Conservation (phyloP, 441 rosid species). For the Bruguiera hainesii region DNA sequence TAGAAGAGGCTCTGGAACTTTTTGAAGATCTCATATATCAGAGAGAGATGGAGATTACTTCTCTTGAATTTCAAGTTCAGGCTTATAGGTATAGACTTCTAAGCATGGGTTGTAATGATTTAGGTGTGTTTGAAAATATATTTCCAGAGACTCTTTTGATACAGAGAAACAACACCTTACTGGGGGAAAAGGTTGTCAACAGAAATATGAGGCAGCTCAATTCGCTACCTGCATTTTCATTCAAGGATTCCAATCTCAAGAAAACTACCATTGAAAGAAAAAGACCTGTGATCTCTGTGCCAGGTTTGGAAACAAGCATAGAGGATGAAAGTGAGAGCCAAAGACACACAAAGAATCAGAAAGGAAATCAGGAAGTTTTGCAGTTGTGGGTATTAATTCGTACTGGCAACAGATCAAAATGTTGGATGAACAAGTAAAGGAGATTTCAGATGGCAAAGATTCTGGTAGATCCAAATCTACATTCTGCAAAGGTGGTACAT, state of each 20-base stretch:
- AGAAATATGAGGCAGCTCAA: slow-evolving; percentile 29
- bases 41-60: slow-evolving; percentile 87
- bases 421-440: slow-evolving; percentile 45
- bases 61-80: slow-evolving; percentile 80
- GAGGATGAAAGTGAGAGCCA: slow-evolving; percentile 19
- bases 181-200: slow-evolving; percentile 22
- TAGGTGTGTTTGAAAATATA: slow-evolving; percentile 30
- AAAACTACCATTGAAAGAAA: slow-evolving; percentile 17
- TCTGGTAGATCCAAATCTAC: slow-evolving; percentile 28
- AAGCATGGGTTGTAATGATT: slow-evolving; percentile 66
- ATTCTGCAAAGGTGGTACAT: slow-evolving; percentile 31
- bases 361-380: slow-evolving; percentile 22
- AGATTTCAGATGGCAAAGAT: slow-evolving; percentile 43
- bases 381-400: slow-evolving; percentile 27
- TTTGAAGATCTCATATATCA: slow-evolving; percentile 74
- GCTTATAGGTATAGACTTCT: slow-evolving; percentile 70
- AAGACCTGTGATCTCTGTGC: slow-evolving; percentile 15
- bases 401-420: slow-evolving; percentile 49
- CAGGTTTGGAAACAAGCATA: slow-evolving; percentile 19
- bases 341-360: slow-evolving; percentile 15
- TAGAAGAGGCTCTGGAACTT: slow-evolving; percentile 63
- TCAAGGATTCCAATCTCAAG: slow-evolving; percentile 23
- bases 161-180: slow-evolving; percentile 35
- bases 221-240: slow-evolving; percentile 28
- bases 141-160: slow-evolving; percentile 45